phyloP scores from a whole-genome alignment of 768 basidiomycete species.

The Mycena vulgaris region DNA sequence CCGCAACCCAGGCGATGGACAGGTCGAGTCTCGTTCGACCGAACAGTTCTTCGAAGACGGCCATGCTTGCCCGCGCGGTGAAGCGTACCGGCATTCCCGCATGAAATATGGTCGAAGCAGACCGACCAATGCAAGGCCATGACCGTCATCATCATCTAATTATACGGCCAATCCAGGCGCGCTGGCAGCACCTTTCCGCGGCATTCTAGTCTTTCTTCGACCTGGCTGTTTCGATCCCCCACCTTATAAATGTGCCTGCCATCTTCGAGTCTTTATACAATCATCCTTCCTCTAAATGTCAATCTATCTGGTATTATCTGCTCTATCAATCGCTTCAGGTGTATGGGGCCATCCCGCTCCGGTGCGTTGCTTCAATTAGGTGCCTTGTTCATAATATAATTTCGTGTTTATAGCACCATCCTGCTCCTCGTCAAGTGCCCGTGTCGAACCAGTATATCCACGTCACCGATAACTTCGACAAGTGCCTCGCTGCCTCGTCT shows the following conservation, averaged over 20 bases:
- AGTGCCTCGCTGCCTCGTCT: conserved; percentile 43
- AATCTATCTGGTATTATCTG: not conserved
- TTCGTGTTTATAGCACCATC: not conserved
- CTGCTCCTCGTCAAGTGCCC: not conserved
- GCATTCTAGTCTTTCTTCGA: not conserved
- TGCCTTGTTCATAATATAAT: not conserved
- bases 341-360: conserved; percentile 13
- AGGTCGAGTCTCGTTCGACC: not conserved
- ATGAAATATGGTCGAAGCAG: not conserved
- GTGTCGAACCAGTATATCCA: conserved; percentile 13
- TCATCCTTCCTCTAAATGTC: conserved; percentile 18
- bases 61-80: not conserved
- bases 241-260: conserved; percentile 1
- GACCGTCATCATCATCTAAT: not conserved
- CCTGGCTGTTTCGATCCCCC: conserved; percentile 3
- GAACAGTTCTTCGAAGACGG: conserved; percentile 1
- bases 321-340: conserved; percentile 2
- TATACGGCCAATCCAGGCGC: not conserved
- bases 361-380: conserved; percentile 15
- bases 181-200: not conserved
- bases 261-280: conserved; percentile 4
- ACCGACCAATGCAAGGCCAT: not conserved
- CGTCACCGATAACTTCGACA: conserved; percentile 15
- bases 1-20: conserved; percentile 1
- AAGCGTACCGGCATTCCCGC: not conserved